Evolutionary conservation across 352 stramenopile genomes (phyloP), one percentile per base, ranked within the genome.

Genomic region (Phytophthora macrochlamydospora): DNA sequence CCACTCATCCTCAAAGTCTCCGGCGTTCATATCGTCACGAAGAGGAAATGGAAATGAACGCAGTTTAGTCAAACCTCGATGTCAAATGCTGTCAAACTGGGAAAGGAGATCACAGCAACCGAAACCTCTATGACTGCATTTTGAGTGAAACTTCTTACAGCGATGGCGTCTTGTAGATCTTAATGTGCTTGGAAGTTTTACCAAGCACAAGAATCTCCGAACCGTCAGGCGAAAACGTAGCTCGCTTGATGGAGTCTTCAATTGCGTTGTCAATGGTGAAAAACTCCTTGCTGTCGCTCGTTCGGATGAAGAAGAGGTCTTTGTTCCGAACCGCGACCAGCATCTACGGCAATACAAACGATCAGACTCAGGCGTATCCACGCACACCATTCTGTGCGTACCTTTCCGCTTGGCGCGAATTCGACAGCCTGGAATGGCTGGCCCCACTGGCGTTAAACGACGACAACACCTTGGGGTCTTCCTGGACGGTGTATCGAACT

Each of bases 401-500:
- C 86, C 73, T 92, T 92, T 65, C 82, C 79, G 37, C 87, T 80
- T 3, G 86, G 78, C 14, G 82, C 77, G 43, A 90, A 79, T 32
- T 92, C 86, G 7, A 92, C 65, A 29, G 77, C 70, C 35, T 90
- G 74, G 40, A 90, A 87, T 28, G 79, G 60, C 51, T 81, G n/a
- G 83, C 62, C 28, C 71, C 74, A n/a, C 69, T 89, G 6, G 81
- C 76, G 37, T 53, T 87, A 55, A 92, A 93, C 29, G 59, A 81
- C 38, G 78, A 83, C 57, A 92, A 62, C 28, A 91, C 72, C 53
- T 89, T 88, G 2, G 86, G 86, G 38, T 94, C 86, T 61, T 94
- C 86, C 70, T 91, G 80, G 31, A 89, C 73, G 24, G 80, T 83
- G 66, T 94, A 94, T 13, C 86, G 81, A 14, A 94, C 86, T 94